phyloP scores from a whole-genome alignment of 208 protist species.

The Crithidia fasciculata region DNA sequence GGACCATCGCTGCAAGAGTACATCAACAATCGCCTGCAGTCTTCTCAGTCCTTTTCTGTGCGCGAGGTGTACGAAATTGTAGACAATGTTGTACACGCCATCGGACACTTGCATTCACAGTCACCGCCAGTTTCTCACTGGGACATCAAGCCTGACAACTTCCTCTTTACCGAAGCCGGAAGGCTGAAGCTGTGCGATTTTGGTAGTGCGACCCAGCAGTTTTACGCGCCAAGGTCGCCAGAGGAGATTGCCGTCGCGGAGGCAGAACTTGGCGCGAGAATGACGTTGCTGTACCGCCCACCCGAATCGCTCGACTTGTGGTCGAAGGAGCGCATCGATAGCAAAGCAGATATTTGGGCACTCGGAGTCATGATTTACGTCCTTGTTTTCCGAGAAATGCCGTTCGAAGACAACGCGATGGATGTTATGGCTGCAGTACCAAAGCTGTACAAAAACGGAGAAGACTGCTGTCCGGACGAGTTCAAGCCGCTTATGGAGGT shows the following conservation, averaged over 20 bases:
- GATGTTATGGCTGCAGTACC: conserved; percentile 72
- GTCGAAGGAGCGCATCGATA: conserved; percentile 75
- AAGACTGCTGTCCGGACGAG: conserved; percentile 35
- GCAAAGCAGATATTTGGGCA: conserved; percentile 95
- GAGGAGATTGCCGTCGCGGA: conserved; percentile 73
- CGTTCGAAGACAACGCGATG: conserved; percentile 86
- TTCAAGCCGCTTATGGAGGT: conserved; percentile 56
- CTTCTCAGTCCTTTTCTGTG: conserved; percentile 44
- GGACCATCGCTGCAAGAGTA: conserved; percentile 68
- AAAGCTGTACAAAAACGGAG: conserved; percentile 39
- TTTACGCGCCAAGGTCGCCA: conserved; percentile 69
- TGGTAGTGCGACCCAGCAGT: conserved; percentile 76
- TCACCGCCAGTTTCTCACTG: conserved; percentile 92
- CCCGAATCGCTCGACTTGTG: conserved; percentile 96
- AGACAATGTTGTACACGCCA: conserved; percentile 52
- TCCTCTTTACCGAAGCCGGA: conserved; percentile 70
- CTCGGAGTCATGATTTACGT: conserved; percentile 95
- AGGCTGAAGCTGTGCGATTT: conserved; percentile 96
- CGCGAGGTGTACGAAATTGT: conserved; percentile 69
- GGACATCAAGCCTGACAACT: conserved; percentile 94
- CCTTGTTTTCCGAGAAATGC: conserved; percentile 90
- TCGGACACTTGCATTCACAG: conserved; percentile 68
- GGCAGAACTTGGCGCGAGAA: conserved; percentile 77
- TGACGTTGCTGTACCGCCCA: conserved; percentile 92
- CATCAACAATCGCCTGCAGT: conserved; percentile 61